Evolutionary conservation across 495 filamentous ascomycete species (phyloP), one percentile per base, ranked within the genome.

Genomic region (Penicillium bovifimosum): DNA sequence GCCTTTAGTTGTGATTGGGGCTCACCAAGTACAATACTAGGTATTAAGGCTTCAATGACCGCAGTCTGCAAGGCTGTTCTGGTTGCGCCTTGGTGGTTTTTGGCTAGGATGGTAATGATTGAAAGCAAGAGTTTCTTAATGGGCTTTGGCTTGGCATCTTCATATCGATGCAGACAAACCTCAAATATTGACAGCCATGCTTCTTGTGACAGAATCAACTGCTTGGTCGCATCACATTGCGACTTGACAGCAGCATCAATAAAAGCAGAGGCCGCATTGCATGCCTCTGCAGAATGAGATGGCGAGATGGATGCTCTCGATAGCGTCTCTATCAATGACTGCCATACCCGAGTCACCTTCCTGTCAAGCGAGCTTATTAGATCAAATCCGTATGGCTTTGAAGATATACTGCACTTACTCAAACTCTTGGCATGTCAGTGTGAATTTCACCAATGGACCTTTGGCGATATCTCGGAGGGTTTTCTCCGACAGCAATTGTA

Each of bases 81-180:
- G 47, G 68, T 36, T 60, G 57, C 13, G 60, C 58, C 44, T 64
- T 63, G 50, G 8, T 79, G 76, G 47, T 80, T 78, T 32, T 69
- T 79, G 13, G 61, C 68, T 35, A 84, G 60, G 7, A 83, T 73
- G 16, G 71, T 65, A 31, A 73, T 73, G 46, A 88, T 63, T 38
- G 81, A 76, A 56, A 80, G 73, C 40, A 95, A 66, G 0, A 91
- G 74, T 55, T 89, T 85, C 61, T 84, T 83, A 77, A 91, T 78
- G 27, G 87, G 84, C 46, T 90, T 86, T 24, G 85, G 78, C 52
- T 85, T 85, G 32, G 86, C 79, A 56, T 83, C 80, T 55, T 92
- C 86, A 54, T 82, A 89, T 69, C 82, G 86, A 50, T 83, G 76
- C 53, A 95, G 71, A 56, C 83, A 92, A 43, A 87, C 81, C 11